Conservation (phyloP, 805 yeast species). For the Candida hungchunana region DNA sequence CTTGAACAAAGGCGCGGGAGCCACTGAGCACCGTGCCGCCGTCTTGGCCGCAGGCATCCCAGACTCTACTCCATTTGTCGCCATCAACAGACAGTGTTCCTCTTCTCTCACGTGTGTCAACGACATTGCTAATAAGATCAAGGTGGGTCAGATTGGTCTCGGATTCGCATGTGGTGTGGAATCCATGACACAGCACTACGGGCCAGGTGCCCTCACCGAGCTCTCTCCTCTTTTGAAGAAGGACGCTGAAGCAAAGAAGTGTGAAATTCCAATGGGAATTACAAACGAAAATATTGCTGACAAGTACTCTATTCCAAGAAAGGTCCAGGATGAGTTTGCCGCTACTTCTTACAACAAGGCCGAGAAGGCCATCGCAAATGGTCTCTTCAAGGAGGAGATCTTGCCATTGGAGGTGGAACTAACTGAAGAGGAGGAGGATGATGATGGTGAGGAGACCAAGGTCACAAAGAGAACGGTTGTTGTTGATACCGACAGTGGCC, state of each 20-base stretch:
- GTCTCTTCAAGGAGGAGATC: slow-evolving; percentile 85
- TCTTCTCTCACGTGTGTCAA: slow-evolving; percentile 89
- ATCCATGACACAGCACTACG: slow-evolving; percentile 87
- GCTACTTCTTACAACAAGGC: slow-evolving; percentile 86
- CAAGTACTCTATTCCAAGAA: slow-evolving; percentile 59
- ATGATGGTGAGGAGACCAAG: slow-evolving; percentile 39
- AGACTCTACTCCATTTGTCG: slow-evolving; percentile 67
- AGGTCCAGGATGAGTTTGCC: slow-evolving; percentile 83
- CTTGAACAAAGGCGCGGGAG: slow-evolving; percentile 89
- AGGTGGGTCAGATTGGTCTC: slow-evolving; percentile 81
- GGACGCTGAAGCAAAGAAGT: slow-evolving; percentile 54
- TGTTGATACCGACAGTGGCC: slow-evolving; percentile 81
- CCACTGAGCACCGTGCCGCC: slow-evolving; percentile 92
- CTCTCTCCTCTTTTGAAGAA: slow-evolving; percentile 47
- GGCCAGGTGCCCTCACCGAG: slow-evolving; percentile 68
- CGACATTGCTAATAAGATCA: slow-evolving; percentile 85
- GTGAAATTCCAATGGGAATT: slow-evolving; percentile 93
- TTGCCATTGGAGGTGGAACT: slow-evolving; percentile 68
- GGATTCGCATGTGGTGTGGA: slow-evolving; percentile 94
- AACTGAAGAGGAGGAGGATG: slow-evolving; percentile 56
- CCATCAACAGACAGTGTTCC: slow-evolving; percentile 92
- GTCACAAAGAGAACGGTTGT: slow-evolving; percentile 25
- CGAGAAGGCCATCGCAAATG: slow-evolving; percentile 60
- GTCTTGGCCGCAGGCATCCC: slow-evolving; percentile 89
- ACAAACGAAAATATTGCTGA: slow-evolving; percentile 89